Evolutionary conservation across 805 yeast species (phyloP).

Genomic region (Vanderwaltozyma polyspora): DNA sequence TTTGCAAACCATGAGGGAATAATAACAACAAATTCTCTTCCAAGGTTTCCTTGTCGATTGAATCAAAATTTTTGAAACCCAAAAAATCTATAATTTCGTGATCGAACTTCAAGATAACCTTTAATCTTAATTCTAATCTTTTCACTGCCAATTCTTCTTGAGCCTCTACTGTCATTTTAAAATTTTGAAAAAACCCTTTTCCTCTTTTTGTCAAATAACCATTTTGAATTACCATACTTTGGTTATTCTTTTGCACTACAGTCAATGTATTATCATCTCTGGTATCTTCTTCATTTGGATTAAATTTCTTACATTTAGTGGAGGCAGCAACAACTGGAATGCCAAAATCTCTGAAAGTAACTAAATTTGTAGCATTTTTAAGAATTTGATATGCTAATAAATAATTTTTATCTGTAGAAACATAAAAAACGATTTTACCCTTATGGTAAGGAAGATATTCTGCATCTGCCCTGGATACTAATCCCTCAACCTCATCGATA

Average conservation of each 20-base stretch:
- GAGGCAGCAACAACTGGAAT: conserved; percentile 14
- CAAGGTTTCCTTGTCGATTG: conserved; percentile 8
- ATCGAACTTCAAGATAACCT: conserved; percentile 26
- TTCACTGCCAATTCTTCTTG: conserved; percentile 23
- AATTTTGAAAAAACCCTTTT: conserved; percentile 19
- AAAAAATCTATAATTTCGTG: conserved; percentile 18
- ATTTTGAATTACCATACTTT: conserved; percentile 25
- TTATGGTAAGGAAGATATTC: conserved; percentile 7
- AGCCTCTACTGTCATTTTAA: conserved; percentile 13
- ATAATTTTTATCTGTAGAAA: conserved; percentile 20
- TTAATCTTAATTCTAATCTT: conserved; percentile 21
- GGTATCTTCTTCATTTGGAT: conserved; percentile 13
- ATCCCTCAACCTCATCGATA: conserved; percentile 6
- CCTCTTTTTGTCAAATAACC: conserved; percentile 25
- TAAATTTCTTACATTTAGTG: conserved; percentile 6
- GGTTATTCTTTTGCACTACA: conserved; percentile 21
- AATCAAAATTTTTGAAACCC: conserved; percentile 15
- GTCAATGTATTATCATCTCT: conserved; percentile 25
- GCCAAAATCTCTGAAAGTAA: conserved; percentile 23
- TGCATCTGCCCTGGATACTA: conserved; percentile 7
- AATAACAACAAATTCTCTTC: conserved; percentile 20
- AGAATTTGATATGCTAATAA: conserved; percentile 23
- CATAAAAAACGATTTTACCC: conserved; percentile 21
- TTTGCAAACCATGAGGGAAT: conserved; percentile 23
- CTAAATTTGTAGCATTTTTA: conserved; percentile 12